These are phyloP conservation scores for Tolypocladium tundrense DNA, from an alignment of 2,329 filamentous ascomycete species.

Conservation along the genomic window DNA sequence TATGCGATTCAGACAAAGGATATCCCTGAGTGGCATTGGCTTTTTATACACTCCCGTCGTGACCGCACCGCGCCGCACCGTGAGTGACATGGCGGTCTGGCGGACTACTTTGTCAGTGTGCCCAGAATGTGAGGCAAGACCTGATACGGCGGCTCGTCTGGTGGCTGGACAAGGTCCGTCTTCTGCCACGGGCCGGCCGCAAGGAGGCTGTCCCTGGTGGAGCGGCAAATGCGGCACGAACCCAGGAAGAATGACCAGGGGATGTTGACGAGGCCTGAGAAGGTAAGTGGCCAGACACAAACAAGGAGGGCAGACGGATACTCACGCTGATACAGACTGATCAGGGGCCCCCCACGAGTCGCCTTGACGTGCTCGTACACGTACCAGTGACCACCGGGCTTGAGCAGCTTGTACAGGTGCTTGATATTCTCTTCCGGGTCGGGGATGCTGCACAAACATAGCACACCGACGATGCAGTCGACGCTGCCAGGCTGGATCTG, in stretches of 20 bases:
- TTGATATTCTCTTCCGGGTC: conserved; percentile 44
- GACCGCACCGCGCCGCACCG: neutral
- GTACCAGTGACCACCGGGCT: conserved; percentile 52
- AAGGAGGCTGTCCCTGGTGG: conserved; percentile 35
- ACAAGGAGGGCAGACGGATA: conserved; percentile 2
- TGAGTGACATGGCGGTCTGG: neutral
- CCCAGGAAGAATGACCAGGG: conserved; percentile 42
- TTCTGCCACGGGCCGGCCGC: conserved; percentile 40
- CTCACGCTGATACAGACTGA: conserved; percentile 42
- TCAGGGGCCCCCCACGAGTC: conserved; percentile 25
- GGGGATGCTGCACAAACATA: conserved; percentile 55
- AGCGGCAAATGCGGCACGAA: conserved; percentile 39
- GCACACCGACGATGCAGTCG: conserved; percentile 49
- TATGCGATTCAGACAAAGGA: conserved; percentile 8
- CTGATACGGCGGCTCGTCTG: conserved; percentile 29
- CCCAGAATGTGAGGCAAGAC: conserved; percentile 40
- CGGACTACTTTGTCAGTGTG: conserved; percentile 36
- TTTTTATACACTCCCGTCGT: neutral
- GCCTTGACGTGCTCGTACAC: conserved; percentile 50
- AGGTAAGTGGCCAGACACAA: neutral
- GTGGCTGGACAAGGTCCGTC: conserved; percentile 34
- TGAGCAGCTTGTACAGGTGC: conserved; percentile 46
- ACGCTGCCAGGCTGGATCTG: conserved; percentile 39
- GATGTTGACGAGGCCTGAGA: conserved; percentile 37
- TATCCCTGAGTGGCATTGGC: conserved; percentile 9